Conservation (phyloP, 2,329 filamentous ascomycete species). For the Triangularia setosa region DNA sequence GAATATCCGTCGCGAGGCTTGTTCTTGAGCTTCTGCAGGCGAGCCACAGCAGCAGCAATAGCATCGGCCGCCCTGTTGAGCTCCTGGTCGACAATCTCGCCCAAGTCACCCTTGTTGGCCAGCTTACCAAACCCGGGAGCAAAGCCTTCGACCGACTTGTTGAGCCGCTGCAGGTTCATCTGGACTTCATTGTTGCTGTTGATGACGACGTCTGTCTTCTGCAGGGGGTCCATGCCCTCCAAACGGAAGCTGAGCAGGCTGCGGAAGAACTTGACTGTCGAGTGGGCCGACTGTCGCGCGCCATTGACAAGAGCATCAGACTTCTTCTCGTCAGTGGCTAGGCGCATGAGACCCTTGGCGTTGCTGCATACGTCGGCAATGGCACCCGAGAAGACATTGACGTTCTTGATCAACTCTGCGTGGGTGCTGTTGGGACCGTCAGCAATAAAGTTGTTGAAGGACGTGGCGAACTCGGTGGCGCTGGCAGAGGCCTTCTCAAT, state of each 20-base stretch:
- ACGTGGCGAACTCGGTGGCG: constrained; percentile 94
- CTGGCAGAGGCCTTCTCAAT: constrained; percentile 94
- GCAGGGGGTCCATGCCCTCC: constrained; percentile 81
- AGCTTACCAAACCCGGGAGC: constrained; percentile 84
- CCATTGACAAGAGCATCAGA: constrained; percentile 78
- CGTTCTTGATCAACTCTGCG: constrained; percentile 86
- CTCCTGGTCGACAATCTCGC: constrained; percentile 88
- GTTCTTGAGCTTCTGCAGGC: constrained; percentile 87
- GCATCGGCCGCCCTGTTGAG: constrained; percentile 91
- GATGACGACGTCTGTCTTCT: constrained; percentile 96
- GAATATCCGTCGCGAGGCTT: constrained; percentile 95
- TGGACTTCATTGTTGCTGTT: constrained; percentile 96
- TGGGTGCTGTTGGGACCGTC: constrained; percentile 90
- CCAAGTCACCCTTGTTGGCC: constrained; percentile 75
- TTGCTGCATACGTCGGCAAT: constrained; percentile 93
- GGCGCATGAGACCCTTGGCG: constrained; percentile 88
- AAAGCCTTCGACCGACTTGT: constrained; percentile 88
- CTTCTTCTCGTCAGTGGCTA: constrained; percentile 95
- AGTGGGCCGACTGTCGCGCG: constrained; percentile 77
- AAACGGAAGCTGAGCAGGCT: constrained; percentile 89
- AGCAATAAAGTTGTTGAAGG: constrained; percentile 98
- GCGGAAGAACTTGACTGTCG: constrained; percentile 92
- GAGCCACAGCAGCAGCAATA: constrained; percentile 85
- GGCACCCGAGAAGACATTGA: constrained; percentile 84
- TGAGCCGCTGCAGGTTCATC: constrained; percentile 87